Percentiles rank a stretch among this genome's conserved stretches.
Evolutionary conservation across 192 early-diverging fungal genomes (phyloP).

Genomic region (Mortierella antarctica): DNA sequence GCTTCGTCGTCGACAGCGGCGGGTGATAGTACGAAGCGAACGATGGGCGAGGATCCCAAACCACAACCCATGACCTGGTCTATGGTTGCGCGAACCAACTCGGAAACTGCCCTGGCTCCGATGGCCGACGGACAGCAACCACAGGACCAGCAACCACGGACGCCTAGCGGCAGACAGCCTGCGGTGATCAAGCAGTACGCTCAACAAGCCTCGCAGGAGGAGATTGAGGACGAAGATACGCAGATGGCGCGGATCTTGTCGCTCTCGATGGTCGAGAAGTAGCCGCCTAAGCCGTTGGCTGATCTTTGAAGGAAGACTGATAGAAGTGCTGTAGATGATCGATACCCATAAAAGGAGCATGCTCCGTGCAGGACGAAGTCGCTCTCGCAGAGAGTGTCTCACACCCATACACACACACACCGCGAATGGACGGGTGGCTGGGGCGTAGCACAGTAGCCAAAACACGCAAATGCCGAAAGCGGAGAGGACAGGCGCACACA

Average conservation of each 20-base stretch:
- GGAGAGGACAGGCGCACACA: not conserved
- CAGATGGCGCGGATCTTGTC: slow-evolving; percentile 46
- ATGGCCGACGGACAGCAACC: not conserved
- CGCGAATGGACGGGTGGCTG: not conserved
- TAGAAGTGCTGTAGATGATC: not conserved
- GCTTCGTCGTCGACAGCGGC: not conserved
- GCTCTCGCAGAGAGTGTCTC: too few species aligned
- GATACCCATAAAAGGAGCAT: too few species aligned
- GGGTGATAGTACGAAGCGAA: not conserved
- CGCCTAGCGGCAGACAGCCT: not conserved
- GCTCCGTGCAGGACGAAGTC: too few species aligned
- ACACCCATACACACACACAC: too few species aligned
- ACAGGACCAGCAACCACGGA: not conserved
- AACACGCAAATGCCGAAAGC: not conserved
- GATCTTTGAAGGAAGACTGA: not conserved
- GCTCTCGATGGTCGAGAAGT: slow-evolving; percentile 46
- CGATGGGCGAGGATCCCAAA: too few species aligned
- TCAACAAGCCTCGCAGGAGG: slow-evolving; percentile 11
- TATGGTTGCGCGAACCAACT: slow-evolving; percentile 25
- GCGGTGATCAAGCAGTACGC: slow-evolving; percentile 33
- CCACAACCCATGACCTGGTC: slow-evolving; percentile 32
- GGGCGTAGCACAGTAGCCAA: too few species aligned
- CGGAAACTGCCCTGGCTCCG: not conserved
- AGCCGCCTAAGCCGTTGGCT: not conserved
- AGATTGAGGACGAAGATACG: slow-evolving; percentile 48